Evolutionary conservation across 805 yeast species (phyloP).

Genomic region (Hanseniaspora valbyensis): DNA sequence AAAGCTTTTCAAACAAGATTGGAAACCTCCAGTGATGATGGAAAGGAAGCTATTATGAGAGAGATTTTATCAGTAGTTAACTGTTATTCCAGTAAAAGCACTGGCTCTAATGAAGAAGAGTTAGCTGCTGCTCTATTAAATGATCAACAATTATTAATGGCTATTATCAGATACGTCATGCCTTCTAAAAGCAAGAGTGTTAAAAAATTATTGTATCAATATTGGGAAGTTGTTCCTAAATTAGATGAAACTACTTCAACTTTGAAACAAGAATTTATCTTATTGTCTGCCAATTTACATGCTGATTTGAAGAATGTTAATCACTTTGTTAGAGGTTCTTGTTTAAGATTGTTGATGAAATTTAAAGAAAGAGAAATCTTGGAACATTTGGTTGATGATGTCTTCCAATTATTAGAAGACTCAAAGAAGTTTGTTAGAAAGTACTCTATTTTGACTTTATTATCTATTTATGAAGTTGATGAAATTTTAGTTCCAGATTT

Average conservation of each 20-base stretch:
- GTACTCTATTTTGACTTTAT: conserved; percentile 87
- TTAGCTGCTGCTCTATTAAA: conserved; percentile 13
- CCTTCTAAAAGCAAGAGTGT: conserved; percentile 85
- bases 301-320: conserved; percentile 97
- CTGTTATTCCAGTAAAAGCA: conserved; percentile 8
- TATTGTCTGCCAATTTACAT: conserved; percentile 95
- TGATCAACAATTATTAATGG: conserved; percentile 64
- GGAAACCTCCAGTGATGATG: conserved; percentile 8
- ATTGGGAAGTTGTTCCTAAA: conserved; percentile 97
- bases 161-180: conserved; percentile 92
- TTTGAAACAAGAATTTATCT: conserved; percentile 95
- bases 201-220: conserved; percentile 83
- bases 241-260: conserved; percentile 67
- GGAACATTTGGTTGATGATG: conserved; percentile 91
- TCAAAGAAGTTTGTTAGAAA: conserved; percentile 97
- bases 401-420: conserved; percentile 82
- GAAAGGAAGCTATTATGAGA: conserved; percentile 15
- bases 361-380: conserved; percentile 84
- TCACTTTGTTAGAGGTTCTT: conserved; percentile 92
- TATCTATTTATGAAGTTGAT: conserved; percentile 68
- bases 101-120: conserved; percentile 15
- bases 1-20: conserved; percentile 12
- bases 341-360: conserved; percentile 82
- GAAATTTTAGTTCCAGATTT: conserved; percentile 92
- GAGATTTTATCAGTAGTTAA: conserved; percentile 14